Evolutionary conservation across 2,329 filamentous ascomycete genomes (phyloP).

Genomic region (Anthostomella pinea): DNA sequence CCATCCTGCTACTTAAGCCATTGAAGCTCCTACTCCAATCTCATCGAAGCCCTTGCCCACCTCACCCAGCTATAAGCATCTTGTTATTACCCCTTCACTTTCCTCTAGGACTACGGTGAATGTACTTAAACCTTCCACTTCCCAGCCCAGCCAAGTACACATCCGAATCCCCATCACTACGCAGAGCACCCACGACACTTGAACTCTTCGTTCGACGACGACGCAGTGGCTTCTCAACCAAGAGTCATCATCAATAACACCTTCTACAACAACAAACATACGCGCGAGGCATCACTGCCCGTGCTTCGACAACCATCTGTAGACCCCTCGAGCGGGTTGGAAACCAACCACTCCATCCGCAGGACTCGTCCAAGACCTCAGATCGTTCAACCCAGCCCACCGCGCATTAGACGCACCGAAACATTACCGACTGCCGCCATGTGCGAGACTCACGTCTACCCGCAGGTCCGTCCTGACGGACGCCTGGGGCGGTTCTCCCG

Average conservation of each 20-base stretch:
- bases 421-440: slow-evolving; percentile 36
- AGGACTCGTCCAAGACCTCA: slow-evolving; percentile 16
- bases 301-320: slow-evolving; percentile 13
- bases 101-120: slow-evolving; percentile 4
- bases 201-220: slow-evolving; percentile 15
- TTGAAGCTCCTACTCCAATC: slow-evolving; percentile 7
- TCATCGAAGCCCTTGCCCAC: slow-evolving; percentile 5
- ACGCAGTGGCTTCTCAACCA: slow-evolving; percentile 22
- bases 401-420: slow-evolving; percentile 25
- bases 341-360: slow-evolving; percentile 8
- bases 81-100: slow-evolving; percentile 5
- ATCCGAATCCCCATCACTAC: too few species aligned
- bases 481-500: slow-evolving; percentile 35
- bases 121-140: slow-evolving; percentile 1
- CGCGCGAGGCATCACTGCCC: slow-evolving; percentile 8
- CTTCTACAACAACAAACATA: slow-evolving; percentile 18
- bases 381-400: slow-evolving; percentile 23
- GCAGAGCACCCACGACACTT: too few species aligned
- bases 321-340: slow-evolving; percentile 12
- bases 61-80: slow-evolving; percentile 7
- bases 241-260: slow-evolving; percentile 28
- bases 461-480: slow-evolving; percentile 47
- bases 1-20: background rate
- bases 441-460: slow-evolving; percentile 49
- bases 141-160: slow-evolving; percentile 5